Conservation (phyloP, 352 stramenopile genomes). For the Globisporangium sylvaticum region DNA sequence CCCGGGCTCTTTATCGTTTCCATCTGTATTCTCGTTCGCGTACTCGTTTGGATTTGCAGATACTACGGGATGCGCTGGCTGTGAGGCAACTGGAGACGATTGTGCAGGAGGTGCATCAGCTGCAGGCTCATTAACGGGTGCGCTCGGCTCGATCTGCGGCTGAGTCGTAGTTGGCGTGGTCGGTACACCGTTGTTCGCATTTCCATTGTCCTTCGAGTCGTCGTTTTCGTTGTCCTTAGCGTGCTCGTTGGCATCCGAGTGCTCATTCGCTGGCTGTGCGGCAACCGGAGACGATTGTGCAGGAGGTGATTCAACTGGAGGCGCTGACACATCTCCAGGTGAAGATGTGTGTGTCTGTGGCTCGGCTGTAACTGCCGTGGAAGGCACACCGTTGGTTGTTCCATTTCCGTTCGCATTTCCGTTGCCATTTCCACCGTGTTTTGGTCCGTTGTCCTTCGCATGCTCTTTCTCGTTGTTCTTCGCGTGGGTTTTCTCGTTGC, state of each 20-base stretch:
- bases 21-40: background rate
- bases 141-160: background rate
- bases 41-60: background rate
- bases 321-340: background rate
- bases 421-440: too few species aligned
- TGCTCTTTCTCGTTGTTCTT: background rate
- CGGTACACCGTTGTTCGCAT: background rate
- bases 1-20: background rate
- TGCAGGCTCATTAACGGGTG: background rate
- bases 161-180: background rate
- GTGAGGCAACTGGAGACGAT: background rate
- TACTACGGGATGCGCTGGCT: background rate
- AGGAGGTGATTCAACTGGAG: too few species aligned
- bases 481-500: background rate
- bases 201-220: too few species aligned
- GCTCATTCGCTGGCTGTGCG: too few species aligned
- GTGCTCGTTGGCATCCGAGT: too few species aligned
- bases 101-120: background rate
- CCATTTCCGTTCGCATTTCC: background rate
- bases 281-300: too few species aligned
- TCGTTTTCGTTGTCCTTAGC: too few species aligned
- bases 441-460: background rate
- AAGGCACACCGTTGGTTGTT: background rate
- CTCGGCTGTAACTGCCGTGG: background rate
- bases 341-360: background rate